phyloP scores from a whole-genome alignment of 2,329 filamentous ascomycete genomes.

The Neonectria magnoliae region DNA sequence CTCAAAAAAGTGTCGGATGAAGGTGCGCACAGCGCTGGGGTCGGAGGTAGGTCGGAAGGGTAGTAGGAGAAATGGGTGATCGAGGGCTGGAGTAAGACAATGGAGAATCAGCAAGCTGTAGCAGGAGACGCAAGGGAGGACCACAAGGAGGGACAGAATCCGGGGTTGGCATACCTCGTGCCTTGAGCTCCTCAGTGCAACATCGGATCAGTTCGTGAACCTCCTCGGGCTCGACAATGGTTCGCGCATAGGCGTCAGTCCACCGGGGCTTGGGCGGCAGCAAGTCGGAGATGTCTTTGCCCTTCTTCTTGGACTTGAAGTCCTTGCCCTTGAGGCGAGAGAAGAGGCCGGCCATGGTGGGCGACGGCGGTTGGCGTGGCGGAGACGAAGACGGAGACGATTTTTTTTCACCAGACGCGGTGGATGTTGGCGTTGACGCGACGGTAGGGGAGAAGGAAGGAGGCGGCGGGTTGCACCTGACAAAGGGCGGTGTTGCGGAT shows the following conservation, averaged over 20 bases:
- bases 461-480: slow-evolving; percentile 4
- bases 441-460: slow-evolving; percentile 19
- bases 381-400: slow-evolving; percentile 20
- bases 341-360: slow-evolving; percentile 67
- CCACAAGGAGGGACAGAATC: slow-evolving; percentile 3
- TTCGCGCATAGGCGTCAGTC: slow-evolving; percentile 89
- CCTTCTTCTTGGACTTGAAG: slow-evolving; percentile 74
- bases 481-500: slow-evolving; percentile 7
- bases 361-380: slow-evolving; percentile 19
- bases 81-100: slow-evolving; percentile 69
- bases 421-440: slow-evolving; percentile 26
- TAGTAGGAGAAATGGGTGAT: slow-evolving; percentile 90
- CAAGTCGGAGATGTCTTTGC: slow-evolving; percentile 60
- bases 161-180: slow-evolving; percentile 75
- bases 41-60: slow-evolving; percentile 95
- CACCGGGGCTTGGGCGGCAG: slow-evolving; percentile 78
- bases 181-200: slow-evolving; percentile 92
- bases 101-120: slow-evolving; percentile 32
- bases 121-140: neutral
- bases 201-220: slow-evolving; percentile 85
- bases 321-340: slow-evolving; percentile 81
- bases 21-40: slow-evolving; percentile 89
- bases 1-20: slow-evolving; percentile 92
- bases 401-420: slow-evolving; percentile 14
- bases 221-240: slow-evolving; percentile 86